Percentiles rank a stretch among this genome's conserved stretches.
Conservation (phyloP, 202 grass and related monocot species). For the Alloteropsis angusta region DNA sequence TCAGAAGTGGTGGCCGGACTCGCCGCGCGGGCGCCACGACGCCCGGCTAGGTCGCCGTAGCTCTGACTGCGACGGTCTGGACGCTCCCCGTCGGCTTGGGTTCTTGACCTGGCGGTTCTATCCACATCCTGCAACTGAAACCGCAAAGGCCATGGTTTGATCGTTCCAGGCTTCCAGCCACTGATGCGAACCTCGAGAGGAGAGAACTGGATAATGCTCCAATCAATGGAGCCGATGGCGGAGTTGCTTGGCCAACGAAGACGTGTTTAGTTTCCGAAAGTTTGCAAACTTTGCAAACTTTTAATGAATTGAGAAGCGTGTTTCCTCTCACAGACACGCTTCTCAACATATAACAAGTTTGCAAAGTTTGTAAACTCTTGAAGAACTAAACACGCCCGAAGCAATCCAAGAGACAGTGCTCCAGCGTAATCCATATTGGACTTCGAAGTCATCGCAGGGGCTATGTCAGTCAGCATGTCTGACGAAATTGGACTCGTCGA, state of each 20-base stretch:
- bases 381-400: too few species aligned
- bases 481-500: background rate
- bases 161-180: too few species aligned
- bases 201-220: slow-evolving; percentile 19
- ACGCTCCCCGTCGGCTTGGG: background rate
- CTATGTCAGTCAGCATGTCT: background rate
- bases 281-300: too few species aligned
- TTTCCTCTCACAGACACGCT: too few species aligned
- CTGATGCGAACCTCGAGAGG: slow-evolving; percentile 2
- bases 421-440: background rate
- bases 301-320: too few species aligned
- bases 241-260: background rate
- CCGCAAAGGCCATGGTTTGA: background rate
- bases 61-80: slow-evolving; percentile 4
- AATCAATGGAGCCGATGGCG: background rate
- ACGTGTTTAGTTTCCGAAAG: too few species aligned
- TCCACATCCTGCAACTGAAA: slow-evolving; percentile 5
- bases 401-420: background rate
- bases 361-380: too few species aligned
- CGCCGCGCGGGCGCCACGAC: background rate
- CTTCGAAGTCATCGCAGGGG: background rate
- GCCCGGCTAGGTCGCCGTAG: background rate
- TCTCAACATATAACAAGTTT: too few species aligned
- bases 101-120: slow-evolving; percentile 21
- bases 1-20: background rate